phyloP scores from a whole-genome alignment of 2,329 filamentous ascomycete genomes.

The Parascedosporium putredinis region DNA sequence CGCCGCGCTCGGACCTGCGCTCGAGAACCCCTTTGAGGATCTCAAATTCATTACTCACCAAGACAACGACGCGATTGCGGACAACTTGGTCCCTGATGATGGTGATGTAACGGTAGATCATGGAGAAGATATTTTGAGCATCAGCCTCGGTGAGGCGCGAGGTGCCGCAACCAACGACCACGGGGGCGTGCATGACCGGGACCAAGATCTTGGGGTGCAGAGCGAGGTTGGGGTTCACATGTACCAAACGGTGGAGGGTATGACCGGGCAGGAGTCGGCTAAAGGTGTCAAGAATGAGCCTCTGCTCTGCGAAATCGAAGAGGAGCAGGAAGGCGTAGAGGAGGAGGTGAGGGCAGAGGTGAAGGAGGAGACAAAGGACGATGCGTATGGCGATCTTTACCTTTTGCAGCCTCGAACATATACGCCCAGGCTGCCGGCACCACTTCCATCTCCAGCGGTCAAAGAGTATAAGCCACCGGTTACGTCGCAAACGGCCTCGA shows the following conservation, averaged over 20 bases:
- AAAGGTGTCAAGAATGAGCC: too few relatives aligned
- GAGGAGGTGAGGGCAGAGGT: not conserved
- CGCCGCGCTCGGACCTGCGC: not conserved
- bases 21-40: constrained; percentile 5
- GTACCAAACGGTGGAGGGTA: too few relatives aligned
- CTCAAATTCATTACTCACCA: not conserved
- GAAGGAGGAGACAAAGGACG: not conserved
- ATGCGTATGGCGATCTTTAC: constrained; percentile 32
- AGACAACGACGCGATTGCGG: not conserved
- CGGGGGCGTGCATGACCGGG: not conserved
- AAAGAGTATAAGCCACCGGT: constrained; percentile 15
- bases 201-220: not conserved
- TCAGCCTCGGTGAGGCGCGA: too few relatives aligned
- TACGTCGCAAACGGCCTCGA: constrained; percentile 5
- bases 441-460: constrained; percentile 35
- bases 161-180: too few relatives aligned
- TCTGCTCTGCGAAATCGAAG: not conserved
- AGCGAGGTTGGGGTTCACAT: not conserved
- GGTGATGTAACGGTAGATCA: not conserved
- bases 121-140: too few relatives aligned
- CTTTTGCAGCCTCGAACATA: constrained; percentile 49
- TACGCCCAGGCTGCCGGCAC: constrained; percentile 39
- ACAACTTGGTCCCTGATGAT: not conserved
- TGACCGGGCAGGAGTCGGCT: too few relatives aligned
- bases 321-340: not conserved